phyloP scores from a whole-genome alignment of 2,329 filamentous ascomycete genomes.

The Scedosporium minutisporum region DNA sequence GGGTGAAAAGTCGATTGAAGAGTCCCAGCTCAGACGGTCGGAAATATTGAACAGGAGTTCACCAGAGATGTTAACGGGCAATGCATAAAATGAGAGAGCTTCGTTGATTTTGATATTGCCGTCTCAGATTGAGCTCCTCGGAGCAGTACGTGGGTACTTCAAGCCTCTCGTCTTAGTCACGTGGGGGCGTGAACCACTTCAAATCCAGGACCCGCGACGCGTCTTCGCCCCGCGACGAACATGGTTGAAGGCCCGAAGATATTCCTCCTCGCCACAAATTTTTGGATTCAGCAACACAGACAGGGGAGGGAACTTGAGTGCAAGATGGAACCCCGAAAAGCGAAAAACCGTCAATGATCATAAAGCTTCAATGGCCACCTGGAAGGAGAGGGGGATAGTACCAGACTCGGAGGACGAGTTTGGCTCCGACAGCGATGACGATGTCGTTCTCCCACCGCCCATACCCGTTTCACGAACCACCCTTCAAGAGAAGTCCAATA shows the following conservation, averaged over 20 bases:
- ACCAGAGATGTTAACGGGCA: no score
- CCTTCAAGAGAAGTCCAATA: background rate
- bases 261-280: background rate
- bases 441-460: constrained; percentile 7
- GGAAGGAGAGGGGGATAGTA: constrained; percentile 41
- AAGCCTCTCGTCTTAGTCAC: background rate
- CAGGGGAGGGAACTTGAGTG: background rate
- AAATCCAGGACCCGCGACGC: background rate
- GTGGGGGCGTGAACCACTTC: background rate
- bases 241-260: background rate
- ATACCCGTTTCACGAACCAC: background rate
- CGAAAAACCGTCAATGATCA: constrained; percentile 11
- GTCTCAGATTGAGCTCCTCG: no score
- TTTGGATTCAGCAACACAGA: background rate
- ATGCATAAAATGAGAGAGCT: no score
- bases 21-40: background rate
- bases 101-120: no score
- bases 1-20: background rate
- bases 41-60: no score
- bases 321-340: constrained; percentile 16
- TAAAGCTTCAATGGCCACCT: constrained; percentile 29
- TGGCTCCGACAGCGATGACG: constrained; percentile 28
- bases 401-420: constrained; percentile 42
- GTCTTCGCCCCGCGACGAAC: background rate
- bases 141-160: background rate